Percentiles rank a stretch among this genome's conserved stretches.
Evolutionary conservation across 495 filamentous ascomycete genomes (phyloP).

Genomic region (Cairneyella variabilis): DNA sequence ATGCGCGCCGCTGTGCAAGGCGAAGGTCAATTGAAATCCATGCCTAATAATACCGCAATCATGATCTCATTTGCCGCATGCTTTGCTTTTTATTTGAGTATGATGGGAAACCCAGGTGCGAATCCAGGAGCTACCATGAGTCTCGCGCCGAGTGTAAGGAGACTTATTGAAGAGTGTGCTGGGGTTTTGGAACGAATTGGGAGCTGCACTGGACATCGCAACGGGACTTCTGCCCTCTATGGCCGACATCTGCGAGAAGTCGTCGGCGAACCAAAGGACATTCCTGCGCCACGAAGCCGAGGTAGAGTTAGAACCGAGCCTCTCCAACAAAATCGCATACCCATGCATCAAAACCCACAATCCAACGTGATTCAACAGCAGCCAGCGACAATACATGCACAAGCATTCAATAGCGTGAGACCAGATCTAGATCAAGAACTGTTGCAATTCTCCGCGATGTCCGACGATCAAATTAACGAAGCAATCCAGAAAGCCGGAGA

Average conservation of each 20-base stretch:
- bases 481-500: conserved; percentile 56
- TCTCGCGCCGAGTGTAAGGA: conserved; percentile 62
- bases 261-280: conserved; percentile 31
- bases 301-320: no score
- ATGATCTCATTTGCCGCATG: conserved; percentile 76
- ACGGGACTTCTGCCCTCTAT: conserved; percentile 58
- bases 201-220: conserved; percentile 56
- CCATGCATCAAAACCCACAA: no score
- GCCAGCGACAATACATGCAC: background rate
- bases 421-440: conserved; percentile 32
- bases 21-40: conserved; percentile 62
- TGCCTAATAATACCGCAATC: conserved; percentile 75
- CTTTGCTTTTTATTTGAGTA: conserved; percentile 61
- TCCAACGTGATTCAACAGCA: background rate
- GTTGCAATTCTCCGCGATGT: conserved; percentile 65
- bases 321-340: no score
- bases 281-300: background rate
- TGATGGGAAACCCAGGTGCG: conserved; percentile 50
- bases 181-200: conserved; percentile 67
- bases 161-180: conserved; percentile 65
- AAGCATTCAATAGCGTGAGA: conserved; percentile 1
- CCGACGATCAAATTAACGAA: conserved; percentile 59
- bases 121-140: conserved; percentile 29
- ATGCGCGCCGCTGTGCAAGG: conserved; percentile 69
- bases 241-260: conserved; percentile 59